A percentile compares a stretch with the other conserved stretches of the same genome.
These are phyloP conservation scores for Domatiomyces globalis DNA, from an alignment of 2,329 filamentous ascomycete genomes.

Conservation along the genomic window DNA sequence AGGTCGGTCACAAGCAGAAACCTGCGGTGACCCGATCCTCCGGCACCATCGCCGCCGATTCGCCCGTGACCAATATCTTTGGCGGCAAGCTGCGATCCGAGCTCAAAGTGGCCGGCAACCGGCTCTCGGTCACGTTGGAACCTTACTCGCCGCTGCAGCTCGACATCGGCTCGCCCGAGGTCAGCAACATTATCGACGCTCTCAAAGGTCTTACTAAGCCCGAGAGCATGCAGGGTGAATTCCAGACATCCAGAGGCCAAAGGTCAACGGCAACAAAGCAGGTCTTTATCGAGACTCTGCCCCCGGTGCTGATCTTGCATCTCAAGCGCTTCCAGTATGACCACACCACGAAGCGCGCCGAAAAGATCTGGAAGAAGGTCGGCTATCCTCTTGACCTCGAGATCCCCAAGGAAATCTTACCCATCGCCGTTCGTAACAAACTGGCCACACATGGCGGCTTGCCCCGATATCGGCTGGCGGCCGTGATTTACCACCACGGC, in stretches of 20 bases:
- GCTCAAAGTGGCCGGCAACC: slow-evolving; percentile 69
- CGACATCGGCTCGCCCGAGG: slow-evolving; percentile 75
- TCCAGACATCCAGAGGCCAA: slow-evolving; percentile 62
- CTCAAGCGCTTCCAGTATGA: slow-evolving; percentile 97
- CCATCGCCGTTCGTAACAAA: slow-evolving; percentile 55
- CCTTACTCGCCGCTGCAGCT: slow-evolving; percentile 90
- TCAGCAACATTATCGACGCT: slow-evolving; percentile 85
- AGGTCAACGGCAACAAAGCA: slow-evolving; percentile 78
- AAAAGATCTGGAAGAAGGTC: slow-evolving; percentile 98
- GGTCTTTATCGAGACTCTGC: slow-evolving; percentile 81
- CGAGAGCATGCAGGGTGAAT: slow-evolving; percentile 74
- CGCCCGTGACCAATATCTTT: slow-evolving; percentile 87
- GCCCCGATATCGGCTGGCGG: slow-evolving; percentile 73
- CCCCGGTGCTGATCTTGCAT: slow-evolving; percentile 83
- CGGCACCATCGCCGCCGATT: slow-evolving; percentile 55
- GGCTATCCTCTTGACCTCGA: slow-evolving; percentile 91
- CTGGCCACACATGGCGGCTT: slow-evolving; percentile 52
- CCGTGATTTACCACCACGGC: slow-evolving; percentile 92
- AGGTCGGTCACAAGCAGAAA: slow-evolving; percentile 87
- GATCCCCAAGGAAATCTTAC: slow-evolving; percentile 79
- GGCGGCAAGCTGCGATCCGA: slow-evolving; percentile 83
- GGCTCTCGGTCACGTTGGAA: slow-evolving; percentile 82
- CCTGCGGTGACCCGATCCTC: slow-evolving; percentile 74
- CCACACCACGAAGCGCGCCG: slow-evolving; percentile 61
- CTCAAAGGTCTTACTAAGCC: slow-evolving; percentile 69